Base-by-base conservation (phyloP, 805 yeast species). In the Ogataea philodendri region DNA sequence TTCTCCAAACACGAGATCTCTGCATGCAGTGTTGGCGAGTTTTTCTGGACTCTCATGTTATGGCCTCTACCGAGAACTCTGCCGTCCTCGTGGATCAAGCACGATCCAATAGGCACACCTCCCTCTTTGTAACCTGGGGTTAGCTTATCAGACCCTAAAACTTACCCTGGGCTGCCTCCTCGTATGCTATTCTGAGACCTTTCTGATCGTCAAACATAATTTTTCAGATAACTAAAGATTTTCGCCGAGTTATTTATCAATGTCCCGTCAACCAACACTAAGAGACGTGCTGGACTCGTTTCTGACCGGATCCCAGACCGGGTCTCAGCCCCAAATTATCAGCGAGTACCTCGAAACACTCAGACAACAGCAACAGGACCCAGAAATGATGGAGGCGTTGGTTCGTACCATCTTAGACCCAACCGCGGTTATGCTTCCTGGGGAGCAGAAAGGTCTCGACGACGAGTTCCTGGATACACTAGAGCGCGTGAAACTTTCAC, bases 61-160 rank as follows among this genome's bases (percentile, higher is more conserved):
- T 87, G 97, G 9, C 98, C 97, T 30, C 78, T 69, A 17, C 96
- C 96, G 9, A 89, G 67, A 9, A 90, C 74, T 3, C 76, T 73
- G 13, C 97, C 97, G 41, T 84, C 89, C 46, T 74, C 78, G 35
- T 72, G 70, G 29, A 86, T 71, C 35, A 85, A 66, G 23, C 81
- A 83, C 5, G 88, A 90, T 9, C 95, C 86, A 41, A 87, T 87
- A 4, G 96, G 96, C 16, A 88, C 80, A 30, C 96, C 97, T n/a
- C 95, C 95, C 62, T 88, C 95, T 5, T 62, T 66, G 51, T 69
- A 74, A 30, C 89, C 84, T 78, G 22, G 14, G 3, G 18, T 28
- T 34, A 27, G 32, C 17, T 25, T 6, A 4, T 7, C 3, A 7
- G 9, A 6, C 4, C 7, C 20, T 26, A 38, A n/a, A n/a, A n/a